Evolutionary conservation across 2,329 filamentous ascomycete species (phyloP).

Genomic region (Aspergillus proliferans): DNA sequence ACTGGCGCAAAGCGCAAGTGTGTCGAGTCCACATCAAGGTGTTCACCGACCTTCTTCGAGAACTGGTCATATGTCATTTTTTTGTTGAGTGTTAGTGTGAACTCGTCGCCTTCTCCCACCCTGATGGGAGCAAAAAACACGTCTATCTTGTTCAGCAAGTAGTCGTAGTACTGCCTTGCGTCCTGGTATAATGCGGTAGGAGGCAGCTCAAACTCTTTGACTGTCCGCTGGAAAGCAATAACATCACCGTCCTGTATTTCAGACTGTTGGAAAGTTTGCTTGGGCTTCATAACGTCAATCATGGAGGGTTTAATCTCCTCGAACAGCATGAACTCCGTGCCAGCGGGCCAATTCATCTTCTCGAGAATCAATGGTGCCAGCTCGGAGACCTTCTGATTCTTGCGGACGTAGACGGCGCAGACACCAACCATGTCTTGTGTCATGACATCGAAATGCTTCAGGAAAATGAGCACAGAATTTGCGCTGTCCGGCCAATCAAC

Average conservation of each 20-base stretch:
- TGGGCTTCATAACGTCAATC: slow-evolving; percentile 91
- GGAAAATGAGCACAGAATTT: slow-evolving; percentile 70
- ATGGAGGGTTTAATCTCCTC: slow-evolving; percentile 96
- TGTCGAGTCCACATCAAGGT: slow-evolving; percentile 70
- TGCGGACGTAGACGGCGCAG: slow-evolving; percentile 79
- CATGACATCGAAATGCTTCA: slow-evolving; percentile 84
- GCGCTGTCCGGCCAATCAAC: slow-evolving; percentile 58
- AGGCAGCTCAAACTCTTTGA: slow-evolving; percentile 38
- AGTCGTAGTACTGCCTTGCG: slow-evolving; percentile 85
- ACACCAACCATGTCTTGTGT: slow-evolving; percentile 69
- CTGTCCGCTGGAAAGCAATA: slow-evolving; percentile 77
- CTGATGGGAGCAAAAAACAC: slow-evolving; percentile 69
- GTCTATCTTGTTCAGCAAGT: slow-evolving; percentile 73
- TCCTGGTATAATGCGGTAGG: slow-evolving; percentile 53
- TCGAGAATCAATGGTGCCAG: slow-evolving; percentile 69
- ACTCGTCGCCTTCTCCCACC: slow-evolving; percentile 53
- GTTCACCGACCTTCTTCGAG: slow-evolving; percentile 72
- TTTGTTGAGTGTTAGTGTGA: slow-evolving; percentile 72
- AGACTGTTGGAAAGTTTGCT: slow-evolving; percentile 79
- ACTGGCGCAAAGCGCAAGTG: slow-evolving; percentile 90
- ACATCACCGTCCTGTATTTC: slow-evolving; percentile 98
- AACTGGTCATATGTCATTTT: slow-evolving; percentile 89
- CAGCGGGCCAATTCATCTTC: slow-evolving; percentile 80
- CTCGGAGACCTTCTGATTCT: slow-evolving; percentile 81
- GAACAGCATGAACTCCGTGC: slow-evolving; percentile 66